Evolutionary conservation across 2,329 filamentous ascomycete species (phyloP).

Genomic region (Zasmidium cellare): DNA sequence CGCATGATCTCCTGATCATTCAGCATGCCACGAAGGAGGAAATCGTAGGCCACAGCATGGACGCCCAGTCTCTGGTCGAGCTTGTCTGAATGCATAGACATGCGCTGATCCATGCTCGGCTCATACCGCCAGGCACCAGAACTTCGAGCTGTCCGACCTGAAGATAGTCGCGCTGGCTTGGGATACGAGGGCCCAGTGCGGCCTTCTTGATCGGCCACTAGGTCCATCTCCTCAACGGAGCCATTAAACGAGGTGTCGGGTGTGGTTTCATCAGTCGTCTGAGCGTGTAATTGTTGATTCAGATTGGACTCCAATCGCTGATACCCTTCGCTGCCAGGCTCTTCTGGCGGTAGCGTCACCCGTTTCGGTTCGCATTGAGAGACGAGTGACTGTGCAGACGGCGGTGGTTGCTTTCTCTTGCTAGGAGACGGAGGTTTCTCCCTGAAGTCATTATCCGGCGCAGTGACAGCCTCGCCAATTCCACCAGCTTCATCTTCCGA

Average conservation of each 20-base stretch:
- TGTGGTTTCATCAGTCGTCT: conserved; percentile 14
- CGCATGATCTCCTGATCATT: conserved; percentile 28
- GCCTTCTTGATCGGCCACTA: conserved; percentile 15
- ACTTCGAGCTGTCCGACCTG: conserved; percentile 10
- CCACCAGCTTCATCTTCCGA: conserved; percentile 25
- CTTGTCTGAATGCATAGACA: conserved; percentile 20
- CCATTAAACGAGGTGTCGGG: conserved; percentile 29
- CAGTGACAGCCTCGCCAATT: conserved; percentile 7
- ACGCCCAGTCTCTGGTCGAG: conserved; percentile 32
- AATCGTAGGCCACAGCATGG: conserved; percentile 34
- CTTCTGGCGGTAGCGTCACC: conserved; percentile 17
- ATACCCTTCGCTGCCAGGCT: conserved; percentile 26
- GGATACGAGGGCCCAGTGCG: conserved; percentile 18
- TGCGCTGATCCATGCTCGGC: neutral
- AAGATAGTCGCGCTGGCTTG: conserved; percentile 16
- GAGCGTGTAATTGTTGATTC: conserved; percentile 3
- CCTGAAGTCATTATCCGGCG: conserved; percentile 13
- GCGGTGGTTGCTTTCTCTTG: conserved; percentile 22
- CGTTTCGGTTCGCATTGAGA: conserved; percentile 24
- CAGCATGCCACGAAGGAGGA: conserved; percentile 35
- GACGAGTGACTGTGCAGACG: conserved; percentile 17
- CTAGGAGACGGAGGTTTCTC: conserved; percentile 17
- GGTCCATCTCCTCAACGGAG: conserved; percentile 30
- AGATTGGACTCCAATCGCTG: conserved; percentile 26
- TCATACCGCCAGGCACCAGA: conserved; percentile 14